Conservation (phyloP, 371 early-diverging fungal genomes). For the Circinella umbellata region DNA sequence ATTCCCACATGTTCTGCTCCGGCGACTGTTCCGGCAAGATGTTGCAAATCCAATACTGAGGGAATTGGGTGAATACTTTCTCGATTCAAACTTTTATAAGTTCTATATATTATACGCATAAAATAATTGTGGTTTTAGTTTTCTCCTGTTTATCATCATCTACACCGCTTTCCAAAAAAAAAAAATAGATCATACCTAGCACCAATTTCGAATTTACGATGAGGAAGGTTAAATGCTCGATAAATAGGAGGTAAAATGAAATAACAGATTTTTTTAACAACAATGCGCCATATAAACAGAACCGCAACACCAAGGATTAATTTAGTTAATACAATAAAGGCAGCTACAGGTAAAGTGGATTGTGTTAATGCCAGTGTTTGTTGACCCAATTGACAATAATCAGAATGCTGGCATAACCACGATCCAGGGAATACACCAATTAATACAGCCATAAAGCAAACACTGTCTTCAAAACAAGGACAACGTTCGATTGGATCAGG, state of each 20-base stretch:
- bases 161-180: too few species aligned
- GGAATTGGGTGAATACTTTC: constrained; percentile 68
- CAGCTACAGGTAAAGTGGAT: constrained; percentile 34
- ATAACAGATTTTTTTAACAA: constrained; percentile 63
- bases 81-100: constrained; percentile 60
- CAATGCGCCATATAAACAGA: constrained; percentile 69
- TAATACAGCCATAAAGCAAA: constrained; percentile 74
- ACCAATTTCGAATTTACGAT: constrained; percentile 60
- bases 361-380: constrained; percentile 36
- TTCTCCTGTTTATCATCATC: too few species aligned
- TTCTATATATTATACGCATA: constrained; percentile 33
- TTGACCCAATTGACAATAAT: constrained; percentile 40
- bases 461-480: constrained; percentile 63
- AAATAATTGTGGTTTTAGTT: too few species aligned
- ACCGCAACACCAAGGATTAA: constrained; percentile 58
- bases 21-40: constrained; percentile 49
- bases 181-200: constrained; percentile 33
- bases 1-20: constrained; percentile 58
- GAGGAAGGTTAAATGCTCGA: constrained; percentile 64
- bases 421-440: constrained; percentile 72
- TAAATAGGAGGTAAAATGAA: constrained; percentile 66
- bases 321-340: constrained; percentile 47
- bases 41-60: constrained; percentile 64
- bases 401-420: constrained; percentile 53
- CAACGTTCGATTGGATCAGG: constrained; percentile 81